Evolutionary conservation across 1,139 yeast species (phyloP).

Genomic region (Protomyces lactucae-debilis): DNA sequence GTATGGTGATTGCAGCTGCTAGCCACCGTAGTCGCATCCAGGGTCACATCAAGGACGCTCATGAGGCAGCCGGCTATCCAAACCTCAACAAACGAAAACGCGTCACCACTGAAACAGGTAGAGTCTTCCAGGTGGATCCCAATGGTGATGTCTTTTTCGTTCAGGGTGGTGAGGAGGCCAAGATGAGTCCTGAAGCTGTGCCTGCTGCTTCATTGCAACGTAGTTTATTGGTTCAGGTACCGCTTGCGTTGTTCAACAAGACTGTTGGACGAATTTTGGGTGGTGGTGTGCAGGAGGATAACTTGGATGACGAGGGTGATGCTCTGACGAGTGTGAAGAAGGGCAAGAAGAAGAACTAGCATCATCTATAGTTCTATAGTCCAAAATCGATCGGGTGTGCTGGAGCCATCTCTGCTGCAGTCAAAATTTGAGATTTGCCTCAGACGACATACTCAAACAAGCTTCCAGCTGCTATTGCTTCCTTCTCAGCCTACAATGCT

Average conservation of each 20-base stretch:
- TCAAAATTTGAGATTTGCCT: no score
- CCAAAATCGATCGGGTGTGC: no score
- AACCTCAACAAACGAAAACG: constrained; percentile 40
- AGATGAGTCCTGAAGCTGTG: constrained; percentile 41
- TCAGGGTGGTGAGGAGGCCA: constrained; percentile 42
- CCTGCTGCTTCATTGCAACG: constrained; percentile 52
- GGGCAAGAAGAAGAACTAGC: background rate
- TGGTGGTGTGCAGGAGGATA: constrained; percentile 1
- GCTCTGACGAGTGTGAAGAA: background rate
- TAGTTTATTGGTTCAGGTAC: constrained; percentile 50
- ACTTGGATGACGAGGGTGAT: constrained; percentile 3
- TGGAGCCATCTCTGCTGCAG: no score
- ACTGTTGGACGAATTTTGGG: constrained; percentile 29
- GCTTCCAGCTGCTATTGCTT: no score
- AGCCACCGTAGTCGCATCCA: constrained; percentile 60
- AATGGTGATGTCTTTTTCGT: constrained; percentile 68
- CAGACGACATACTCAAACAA: no score
- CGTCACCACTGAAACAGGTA: constrained; percentile 46
- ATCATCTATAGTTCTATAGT: no score
- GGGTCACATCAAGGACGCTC: constrained; percentile 50
- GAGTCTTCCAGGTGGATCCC: constrained; percentile 58
- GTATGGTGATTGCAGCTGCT: constrained; percentile 52
- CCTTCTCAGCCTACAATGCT: background rate
- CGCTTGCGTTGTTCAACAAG: constrained; percentile 37
- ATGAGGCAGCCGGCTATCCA: constrained; percentile 38